Evolutionary conservation across 1,284 basidiomycete genomes (phyloP).

Genomic region (Trichosporon coremiiforme): DNA sequence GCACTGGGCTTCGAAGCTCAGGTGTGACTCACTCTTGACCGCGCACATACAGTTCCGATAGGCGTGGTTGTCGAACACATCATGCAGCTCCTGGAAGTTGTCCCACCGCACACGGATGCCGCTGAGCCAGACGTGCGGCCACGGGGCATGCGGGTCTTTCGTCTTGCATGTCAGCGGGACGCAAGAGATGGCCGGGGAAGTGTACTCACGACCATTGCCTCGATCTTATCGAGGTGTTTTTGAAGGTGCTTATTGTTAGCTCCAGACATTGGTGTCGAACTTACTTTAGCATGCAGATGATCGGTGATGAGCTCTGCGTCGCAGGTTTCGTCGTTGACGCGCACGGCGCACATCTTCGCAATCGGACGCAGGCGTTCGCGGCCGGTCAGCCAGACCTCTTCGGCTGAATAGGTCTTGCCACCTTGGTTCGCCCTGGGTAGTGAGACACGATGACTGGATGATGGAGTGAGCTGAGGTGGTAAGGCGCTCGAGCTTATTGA

Average conservation of each 20-base stretch:
- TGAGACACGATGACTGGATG: background rate
- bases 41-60: slow-evolving; percentile 9
- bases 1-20: too few species aligned
- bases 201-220: background rate
- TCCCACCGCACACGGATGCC: background rate
- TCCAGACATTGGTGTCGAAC: background rate
- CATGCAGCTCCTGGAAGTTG: background rate
- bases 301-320: background rate
- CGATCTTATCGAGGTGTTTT: slow-evolving; percentile 10
- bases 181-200: background rate
- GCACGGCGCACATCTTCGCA: background rate
- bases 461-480: background rate
- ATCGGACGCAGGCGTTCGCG: slow-evolving; percentile 11
- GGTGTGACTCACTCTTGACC: slow-evolving; percentile 17
- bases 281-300: background rate
- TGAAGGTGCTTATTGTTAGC: background rate
- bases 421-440: background rate
- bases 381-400: background rate
- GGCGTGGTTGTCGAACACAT: slow-evolving; percentile 4
- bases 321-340: background rate
- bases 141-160: background rate
- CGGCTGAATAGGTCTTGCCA: background rate
- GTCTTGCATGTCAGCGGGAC: background rate
- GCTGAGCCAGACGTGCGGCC: background rate
- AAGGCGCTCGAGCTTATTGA: too few species aligned